These are phyloP conservation scores for Candida dendrica DNA, from an alignment of 805 yeast genomes.

Conservation along the genomic window DNA sequence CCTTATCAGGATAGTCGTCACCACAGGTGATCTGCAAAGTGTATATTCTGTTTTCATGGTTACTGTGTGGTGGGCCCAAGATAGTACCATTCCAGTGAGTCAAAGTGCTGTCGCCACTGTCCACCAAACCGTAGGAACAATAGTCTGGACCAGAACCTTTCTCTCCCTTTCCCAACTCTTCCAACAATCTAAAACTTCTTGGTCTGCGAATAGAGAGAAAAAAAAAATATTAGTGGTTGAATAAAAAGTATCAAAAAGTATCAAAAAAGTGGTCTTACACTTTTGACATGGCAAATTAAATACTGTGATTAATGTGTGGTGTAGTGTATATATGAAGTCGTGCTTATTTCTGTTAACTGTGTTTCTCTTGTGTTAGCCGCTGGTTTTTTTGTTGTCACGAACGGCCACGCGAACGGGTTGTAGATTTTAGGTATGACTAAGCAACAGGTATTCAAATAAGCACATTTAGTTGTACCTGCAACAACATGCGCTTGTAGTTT, in stretches of 20 bases:
- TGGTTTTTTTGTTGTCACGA: no score
- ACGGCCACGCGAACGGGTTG: no score
- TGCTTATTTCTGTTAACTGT: no score
- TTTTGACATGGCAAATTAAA: conserved; percentile 38
- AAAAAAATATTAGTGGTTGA: background rate
- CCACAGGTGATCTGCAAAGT: conserved; percentile 79
- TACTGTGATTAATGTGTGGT: no score
- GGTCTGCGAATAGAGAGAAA: conserved; percentile 41
- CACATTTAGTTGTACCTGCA: no score
- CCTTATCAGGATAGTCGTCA: conserved; percentile 75
- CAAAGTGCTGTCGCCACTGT: conserved; percentile 87
- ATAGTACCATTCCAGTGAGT: conserved; percentile 97
- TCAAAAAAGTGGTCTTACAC: conserved; percentile 30
- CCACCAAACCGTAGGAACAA: conserved; percentile 89
- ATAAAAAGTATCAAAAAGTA: background rate
- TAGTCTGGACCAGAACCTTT: conserved; percentile 96
- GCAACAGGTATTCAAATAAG: no score
- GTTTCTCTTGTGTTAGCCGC: no score
- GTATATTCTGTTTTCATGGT: conserved; percentile 91
- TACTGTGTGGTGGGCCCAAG: conserved; percentile 89
- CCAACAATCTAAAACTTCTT: conserved; percentile 87
- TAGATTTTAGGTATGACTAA: no score
- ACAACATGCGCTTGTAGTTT: background rate
- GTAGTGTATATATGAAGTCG: no score
- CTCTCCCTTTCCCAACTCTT: conserved; percentile 96